A percentile compares a stretch with the other conserved stretches of the same genome.
Conservation (phyloP, 768 basidiomycete species). For the Boletus tomentosulus region DNA sequence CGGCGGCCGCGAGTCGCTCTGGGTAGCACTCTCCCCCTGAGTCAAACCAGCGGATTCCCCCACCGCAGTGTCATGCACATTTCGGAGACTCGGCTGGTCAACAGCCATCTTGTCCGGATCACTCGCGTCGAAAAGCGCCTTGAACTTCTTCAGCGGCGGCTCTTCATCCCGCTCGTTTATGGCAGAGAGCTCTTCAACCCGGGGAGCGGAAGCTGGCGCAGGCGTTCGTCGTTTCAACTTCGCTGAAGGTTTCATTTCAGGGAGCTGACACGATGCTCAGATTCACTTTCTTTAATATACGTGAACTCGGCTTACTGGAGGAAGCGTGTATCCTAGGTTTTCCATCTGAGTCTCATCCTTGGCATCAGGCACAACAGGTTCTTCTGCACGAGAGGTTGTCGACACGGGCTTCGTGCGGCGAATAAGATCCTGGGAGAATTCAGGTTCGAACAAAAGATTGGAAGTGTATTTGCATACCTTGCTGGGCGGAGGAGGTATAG, state of each 20-base stretch:
- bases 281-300: background rate
- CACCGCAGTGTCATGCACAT: slow-evolving; percentile 6
- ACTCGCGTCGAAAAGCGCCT: slow-evolving; percentile 63
- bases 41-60: slow-evolving; percentile 12
- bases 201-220: slow-evolving; percentile 19
- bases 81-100: slow-evolving; percentile 17
- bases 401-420: slow-evolving; percentile 21
- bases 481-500: slow-evolving; percentile 23
- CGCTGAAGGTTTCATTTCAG: slow-evolving; percentile 37
- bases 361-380: background rate
- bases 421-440: slow-evolving; percentile 19
- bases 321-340: slow-evolving; percentile 14
- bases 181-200: slow-evolving; percentile 11
- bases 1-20: slow-evolving; percentile 20
- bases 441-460: background rate
- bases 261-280: slow-evolving; percentile 29
- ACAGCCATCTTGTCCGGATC: slow-evolving; percentile 43
- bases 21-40: slow-evolving; percentile 24
- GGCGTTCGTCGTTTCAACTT: slow-evolving; percentile 56
- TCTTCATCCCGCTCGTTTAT: slow-evolving; percentile 30
- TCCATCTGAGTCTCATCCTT: slow-evolving; percentile 11
- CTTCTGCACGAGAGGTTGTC: slow-evolving; percentile 5
- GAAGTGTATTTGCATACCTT: slow-evolving; percentile 9
- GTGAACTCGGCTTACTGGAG: slow-evolving; percentile 19
- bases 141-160: slow-evolving; percentile 67